Evolutionary conservation across 805 yeast genomes (phyloP).

Genomic region (Spathaspora girioi): DNA sequence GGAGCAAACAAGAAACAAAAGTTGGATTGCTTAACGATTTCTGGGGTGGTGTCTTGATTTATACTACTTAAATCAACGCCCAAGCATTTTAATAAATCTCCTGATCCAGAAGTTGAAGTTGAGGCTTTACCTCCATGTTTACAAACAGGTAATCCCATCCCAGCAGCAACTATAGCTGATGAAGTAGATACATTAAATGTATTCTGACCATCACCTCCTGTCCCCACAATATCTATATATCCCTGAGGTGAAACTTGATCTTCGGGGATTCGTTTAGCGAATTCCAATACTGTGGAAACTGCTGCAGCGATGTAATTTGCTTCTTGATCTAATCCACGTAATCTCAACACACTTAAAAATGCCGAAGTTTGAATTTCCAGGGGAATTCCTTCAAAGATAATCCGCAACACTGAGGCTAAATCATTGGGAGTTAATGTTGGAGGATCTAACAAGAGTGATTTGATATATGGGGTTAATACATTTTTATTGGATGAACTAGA

Average conservation of each 20-base stretch:
- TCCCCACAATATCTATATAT: constrained; percentile 89
- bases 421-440: constrained; percentile 63
- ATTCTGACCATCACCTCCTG: constrained; percentile 98
- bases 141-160: constrained; percentile 75
- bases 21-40: constrained; percentile 44
- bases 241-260: constrained; percentile 44
- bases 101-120: constrained; percentile 90
- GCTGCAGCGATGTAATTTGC: constrained; percentile 85
- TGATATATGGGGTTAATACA: constrained; percentile 55
- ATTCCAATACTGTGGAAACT: constrained; percentile 66
- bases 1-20: constrained; percentile 87
- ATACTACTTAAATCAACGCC: constrained; percentile 81
- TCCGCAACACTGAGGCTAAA: constrained; percentile 56
- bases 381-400: constrained; percentile 58
- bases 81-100: constrained; percentile 76
- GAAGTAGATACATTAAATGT: constrained; percentile 96
- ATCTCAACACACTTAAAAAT: constrained; percentile 73
- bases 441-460: constrained; percentile 58
- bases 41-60: constrained; percentile 57
- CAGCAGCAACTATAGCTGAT: constrained; percentile 91
- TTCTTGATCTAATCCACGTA: constrained; percentile 72
- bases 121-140: constrained; percentile 98
- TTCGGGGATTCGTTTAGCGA: constrained; percentile 53
- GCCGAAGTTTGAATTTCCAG: constrained; percentile 71
- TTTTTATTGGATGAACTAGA: constrained; percentile 12